These are phyloP conservation scores for Aspergillus bridgeri DNA, from an alignment of 495 filamentous ascomycete species.

Conservation along the genomic window DNA sequence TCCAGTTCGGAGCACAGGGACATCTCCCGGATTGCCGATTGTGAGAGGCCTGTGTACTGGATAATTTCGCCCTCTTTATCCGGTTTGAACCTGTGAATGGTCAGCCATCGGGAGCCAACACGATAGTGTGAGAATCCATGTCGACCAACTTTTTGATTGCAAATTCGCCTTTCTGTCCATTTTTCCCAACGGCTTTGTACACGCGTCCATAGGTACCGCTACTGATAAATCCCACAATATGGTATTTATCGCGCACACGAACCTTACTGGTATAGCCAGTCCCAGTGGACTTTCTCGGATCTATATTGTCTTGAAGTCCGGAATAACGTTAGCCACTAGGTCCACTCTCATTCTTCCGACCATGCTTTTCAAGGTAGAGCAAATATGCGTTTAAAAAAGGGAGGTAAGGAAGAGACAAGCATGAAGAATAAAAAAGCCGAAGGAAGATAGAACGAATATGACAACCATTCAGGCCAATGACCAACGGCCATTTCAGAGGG, in stretches of 20 bases:
- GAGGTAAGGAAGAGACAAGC: slow-evolving; percentile 10
- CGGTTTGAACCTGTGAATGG: slow-evolving; percentile 77
- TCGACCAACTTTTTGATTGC: slow-evolving; percentile 82
- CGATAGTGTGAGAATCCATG: slow-evolving; percentile 2
- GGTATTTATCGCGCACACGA: slow-evolving; percentile 84
- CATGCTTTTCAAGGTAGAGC: not conserved
- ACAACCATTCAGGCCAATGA: slow-evolving; percentile 9
- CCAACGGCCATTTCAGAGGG: slow-evolving; percentile 14
- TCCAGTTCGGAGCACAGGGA: slow-evolving; percentile 91
- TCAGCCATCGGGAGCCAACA: slow-evolving; percentile 13
- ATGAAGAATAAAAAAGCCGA: slow-evolving; percentile 5
- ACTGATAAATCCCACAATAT: slow-evolving; percentile 96
- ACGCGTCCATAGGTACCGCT: slow-evolving; percentile 98
- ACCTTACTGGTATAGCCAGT: slow-evolving; percentile 77
- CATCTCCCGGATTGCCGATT: slow-evolving; percentile 98
- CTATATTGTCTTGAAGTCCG: slow-evolving; percentile 30
- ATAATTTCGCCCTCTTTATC: slow-evolving; percentile 96
- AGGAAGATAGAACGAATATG: slow-evolving; percentile 2
- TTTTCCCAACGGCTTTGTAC: slow-evolving; percentile 86
- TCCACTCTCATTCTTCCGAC: not conserved
- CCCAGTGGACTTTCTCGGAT: slow-evolving; percentile 41
- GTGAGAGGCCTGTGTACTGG: slow-evolving; percentile 95
- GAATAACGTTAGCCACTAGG: slow-evolving; percentile 3
- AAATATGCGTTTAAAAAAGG: not conserved
- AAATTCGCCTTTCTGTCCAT: slow-evolving; percentile 73